A percentile compares a stretch with the other conserved stretches of the same genome.
phyloP scores from a whole-genome alignment of 2,329 filamentous ascomycete genomes.

The Penicillium sp. region DNA sequence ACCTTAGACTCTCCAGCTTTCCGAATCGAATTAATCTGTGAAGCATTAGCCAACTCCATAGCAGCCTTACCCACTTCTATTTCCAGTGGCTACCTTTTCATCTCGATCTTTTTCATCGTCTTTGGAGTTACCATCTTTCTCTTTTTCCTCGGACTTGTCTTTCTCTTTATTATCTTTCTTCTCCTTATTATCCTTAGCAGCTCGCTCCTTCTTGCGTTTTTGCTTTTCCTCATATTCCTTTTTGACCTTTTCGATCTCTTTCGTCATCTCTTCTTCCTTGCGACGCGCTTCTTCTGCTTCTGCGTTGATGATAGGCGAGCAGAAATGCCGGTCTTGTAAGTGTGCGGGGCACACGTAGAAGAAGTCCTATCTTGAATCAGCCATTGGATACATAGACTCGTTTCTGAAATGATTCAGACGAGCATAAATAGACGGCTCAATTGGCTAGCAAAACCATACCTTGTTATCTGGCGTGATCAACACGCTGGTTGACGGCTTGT shows the following conservation, averaged over 20 bases:
- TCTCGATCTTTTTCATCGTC: slow-evolving; percentile 48
- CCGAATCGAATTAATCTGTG: slow-evolving; percentile 44
- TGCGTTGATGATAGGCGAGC: slow-evolving; percentile 53
- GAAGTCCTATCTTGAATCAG: slow-evolving; percentile 60
- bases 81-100: slow-evolving; percentile 48
- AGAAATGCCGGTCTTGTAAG: slow-evolving; percentile 79
- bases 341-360: slow-evolving; percentile 88
- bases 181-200: slow-evolving; percentile 50
- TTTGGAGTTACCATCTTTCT: slow-evolving; percentile 40
- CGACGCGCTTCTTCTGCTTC: slow-evolving; percentile 43
- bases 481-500: slow-evolving; percentile 81
- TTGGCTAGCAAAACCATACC: slow-evolving; percentile 47
- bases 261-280: slow-evolving; percentile 44
- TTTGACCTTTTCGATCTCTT: slow-evolving; percentile 48
- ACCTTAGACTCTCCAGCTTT: slow-evolving; percentile 42
- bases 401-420: neutral
- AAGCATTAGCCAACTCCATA: neutral
- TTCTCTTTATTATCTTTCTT: slow-evolving; percentile 46
- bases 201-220: slow-evolving; percentile 64
- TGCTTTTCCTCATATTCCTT: slow-evolving; percentile 72
- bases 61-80: neutral
- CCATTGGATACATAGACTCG: neutral
- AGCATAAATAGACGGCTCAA: neutral
- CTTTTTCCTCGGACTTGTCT: slow-evolving; percentile 41
- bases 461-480: slow-evolving; percentile 87